Evolutionary conservation across 495 filamentous ascomycete genomes (phyloP).

Genomic region (Evernia prunastri): DNA sequence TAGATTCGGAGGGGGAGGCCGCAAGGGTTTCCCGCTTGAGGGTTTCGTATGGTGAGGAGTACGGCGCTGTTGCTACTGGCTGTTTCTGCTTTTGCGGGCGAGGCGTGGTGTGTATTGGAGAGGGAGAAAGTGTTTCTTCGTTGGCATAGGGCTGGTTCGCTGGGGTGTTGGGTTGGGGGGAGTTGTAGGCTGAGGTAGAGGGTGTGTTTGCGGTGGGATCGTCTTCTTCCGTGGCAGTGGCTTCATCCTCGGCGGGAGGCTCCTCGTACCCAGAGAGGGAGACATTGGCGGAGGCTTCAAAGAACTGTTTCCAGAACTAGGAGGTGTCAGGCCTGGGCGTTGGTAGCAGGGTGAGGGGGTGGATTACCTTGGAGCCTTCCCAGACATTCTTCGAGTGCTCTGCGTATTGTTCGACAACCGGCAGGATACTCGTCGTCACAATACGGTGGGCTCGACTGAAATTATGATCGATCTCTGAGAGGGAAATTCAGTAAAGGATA

Average conservation of each 20-base stretch:
- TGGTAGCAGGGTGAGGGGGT: not conserved
- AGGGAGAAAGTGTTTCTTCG: conserved; percentile 52
- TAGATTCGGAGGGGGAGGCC: conserved; percentile 37
- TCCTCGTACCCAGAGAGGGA: conserved; percentile 96
- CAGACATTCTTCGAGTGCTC: conserved; percentile 91
- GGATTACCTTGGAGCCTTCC: conserved; percentile 82
- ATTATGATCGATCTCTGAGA: conserved; percentile 93
- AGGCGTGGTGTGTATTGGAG: conserved; percentile 44
- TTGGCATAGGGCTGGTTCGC: conserved; percentile 44
- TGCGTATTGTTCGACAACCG: conserved; percentile 92
- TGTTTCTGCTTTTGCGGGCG: conserved; percentile 45
- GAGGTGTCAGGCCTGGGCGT: not conserved
- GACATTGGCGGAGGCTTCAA: conserved; percentile 95
- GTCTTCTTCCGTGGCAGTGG: conserved; percentile 39
- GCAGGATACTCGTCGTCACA: conserved; percentile 87
- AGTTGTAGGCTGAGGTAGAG: conserved; percentile 34
- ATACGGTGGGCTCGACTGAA: conserved; percentile 96
- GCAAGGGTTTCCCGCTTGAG: conserved; percentile 51
- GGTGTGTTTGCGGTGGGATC: conserved; percentile 43
- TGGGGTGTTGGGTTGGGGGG: conserved; percentile 39
- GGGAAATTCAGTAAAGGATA: conserved; percentile 15
- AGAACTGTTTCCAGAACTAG: conserved; percentile 99
- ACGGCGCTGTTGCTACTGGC: conserved; percentile 49
- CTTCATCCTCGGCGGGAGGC: conserved; percentile 45
- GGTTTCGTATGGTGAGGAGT: conserved; percentile 61